Evolutionary conservation across 305 asterid genomes (phyloP).

Genomic region (Ilex paraguariensis): DNA sequence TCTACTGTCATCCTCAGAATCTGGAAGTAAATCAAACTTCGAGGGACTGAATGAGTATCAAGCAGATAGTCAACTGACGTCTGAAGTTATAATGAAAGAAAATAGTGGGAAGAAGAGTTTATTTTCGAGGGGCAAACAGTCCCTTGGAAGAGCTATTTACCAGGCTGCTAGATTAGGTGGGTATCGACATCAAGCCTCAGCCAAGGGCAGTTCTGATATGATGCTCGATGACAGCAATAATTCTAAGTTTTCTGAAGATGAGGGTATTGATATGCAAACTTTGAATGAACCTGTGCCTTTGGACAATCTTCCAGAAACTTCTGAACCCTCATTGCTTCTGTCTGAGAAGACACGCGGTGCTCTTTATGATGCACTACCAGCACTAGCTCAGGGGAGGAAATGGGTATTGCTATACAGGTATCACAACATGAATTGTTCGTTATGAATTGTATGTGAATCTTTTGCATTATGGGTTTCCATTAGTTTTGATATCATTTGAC

Average conservation of each 20-base stretch:
- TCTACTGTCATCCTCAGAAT: conserved; percentile 58
- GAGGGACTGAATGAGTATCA: conserved; percentile 24
- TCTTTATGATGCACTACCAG: conserved; percentile 70
- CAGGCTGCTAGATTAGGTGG: conserved; percentile 70
- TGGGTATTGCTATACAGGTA: conserved; percentile 91
- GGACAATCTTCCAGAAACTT: conserved; percentile 59
- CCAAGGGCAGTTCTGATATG: conserved; percentile 46
- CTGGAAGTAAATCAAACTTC: conserved; percentile 27
- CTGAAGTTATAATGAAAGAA: conserved; percentile 49
- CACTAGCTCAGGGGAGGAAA: conserved; percentile 71
- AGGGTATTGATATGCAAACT: conserved; percentile 43
- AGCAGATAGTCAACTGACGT: conserved; percentile 37
- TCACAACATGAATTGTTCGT: conserved; percentile 1
- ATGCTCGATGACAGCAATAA: conserved; percentile 29
- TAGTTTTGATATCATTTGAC: no score
- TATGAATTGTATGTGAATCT: conserved; percentile 1
- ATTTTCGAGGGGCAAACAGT: conserved; percentile 65
- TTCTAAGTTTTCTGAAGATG: conserved; percentile 20
- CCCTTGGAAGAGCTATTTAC: conserved; percentile 59
- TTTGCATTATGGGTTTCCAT: neutral
- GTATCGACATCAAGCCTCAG: conserved; percentile 45
- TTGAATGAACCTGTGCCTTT: conserved; percentile 28
- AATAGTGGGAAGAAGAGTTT: conserved; percentile 57
- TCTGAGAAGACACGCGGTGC: conserved; percentile 58
- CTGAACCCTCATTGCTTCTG: conserved; percentile 85